phyloP scores from a whole-genome alignment of 257 asterid genomes.

The Lithospermum erythrorhizon region DNA sequence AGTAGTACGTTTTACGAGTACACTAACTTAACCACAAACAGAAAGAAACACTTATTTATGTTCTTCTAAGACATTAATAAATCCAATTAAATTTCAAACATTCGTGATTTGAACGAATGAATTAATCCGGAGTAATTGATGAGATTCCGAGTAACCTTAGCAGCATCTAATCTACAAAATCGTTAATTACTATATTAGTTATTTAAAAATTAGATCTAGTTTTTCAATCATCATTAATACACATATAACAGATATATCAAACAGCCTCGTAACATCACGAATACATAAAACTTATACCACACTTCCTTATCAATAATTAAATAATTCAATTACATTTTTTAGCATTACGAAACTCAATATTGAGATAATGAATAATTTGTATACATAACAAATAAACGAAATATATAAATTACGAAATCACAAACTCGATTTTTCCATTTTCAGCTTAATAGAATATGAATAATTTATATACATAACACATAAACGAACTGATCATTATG shows the following conservation, averaged over 20 bases:
- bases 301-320: too few relatives aligned
- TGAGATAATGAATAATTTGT: too few relatives aligned
- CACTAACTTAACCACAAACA: neutral
- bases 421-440: neutral
- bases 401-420: too few relatives aligned
- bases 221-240: neutral
- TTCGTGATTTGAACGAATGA: neutral
- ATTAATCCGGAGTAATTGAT: too few relatives aligned
- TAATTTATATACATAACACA: neutral
- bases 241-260: neutral
- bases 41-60: neutral
- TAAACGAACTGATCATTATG: too few relatives aligned
- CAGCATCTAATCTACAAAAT: too few relatives aligned
- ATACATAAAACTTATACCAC: too few relatives aligned
- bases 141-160: neutral
- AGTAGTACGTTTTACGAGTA: neutral
- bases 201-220: too few relatives aligned
- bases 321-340: too few relatives aligned
- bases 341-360: too few relatives aligned
- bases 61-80: neutral
- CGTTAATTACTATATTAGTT: too few relatives aligned
- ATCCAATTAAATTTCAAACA: too few relatives aligned
- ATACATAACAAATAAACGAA: neutral
- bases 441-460: neutral
- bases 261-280: neutral